These are phyloP conservation scores for Atkinsonella hypoxylon DNA, from an alignment of 2,329 filamentous ascomycete species.

Conservation along the genomic window DNA sequence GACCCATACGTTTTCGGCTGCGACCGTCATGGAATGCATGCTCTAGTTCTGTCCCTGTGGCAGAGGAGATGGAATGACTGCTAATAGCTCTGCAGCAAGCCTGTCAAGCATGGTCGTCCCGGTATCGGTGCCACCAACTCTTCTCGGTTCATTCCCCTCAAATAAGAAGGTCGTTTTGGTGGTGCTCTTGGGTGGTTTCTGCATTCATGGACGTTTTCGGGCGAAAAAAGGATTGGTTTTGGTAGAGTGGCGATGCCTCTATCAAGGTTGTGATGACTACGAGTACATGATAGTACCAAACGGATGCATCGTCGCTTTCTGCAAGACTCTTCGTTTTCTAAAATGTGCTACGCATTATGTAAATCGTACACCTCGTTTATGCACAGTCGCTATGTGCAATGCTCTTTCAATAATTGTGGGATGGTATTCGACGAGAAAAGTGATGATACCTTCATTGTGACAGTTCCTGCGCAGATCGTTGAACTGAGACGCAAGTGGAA, in stretches of 20 bases:
- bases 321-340: conserved; percentile 1
- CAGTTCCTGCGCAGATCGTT: too few species aligned
- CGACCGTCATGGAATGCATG: background rate
- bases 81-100: conserved; percentile 65
- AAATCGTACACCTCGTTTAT: background rate
- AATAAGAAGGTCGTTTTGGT: conserved; percentile 59
- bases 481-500: too few species aligned
- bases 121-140: conserved; percentile 99
- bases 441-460: background rate
- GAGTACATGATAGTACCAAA: conserved; percentile 32
- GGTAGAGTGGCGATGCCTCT: conserved; percentile 33
- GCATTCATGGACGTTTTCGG: conserved; percentile 45
- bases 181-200: conserved; percentile 37
- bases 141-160: conserved; percentile 99
- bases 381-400: background rate
- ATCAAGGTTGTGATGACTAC: conserved; percentile 32
- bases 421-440: background rate
- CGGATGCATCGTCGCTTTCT: conserved; percentile 25
- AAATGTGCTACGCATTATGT: background rate
- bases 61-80: background rate
- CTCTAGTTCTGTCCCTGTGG: background rate
- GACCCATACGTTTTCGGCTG: too few species aligned
- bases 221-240: conserved; percentile 46
- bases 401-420: too few species aligned
- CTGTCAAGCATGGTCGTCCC: conserved; percentile 99